These are phyloP conservation scores for Candida sithepensis DNA, from an alignment of 805 yeast species.

Conservation along the genomic window DNA sequence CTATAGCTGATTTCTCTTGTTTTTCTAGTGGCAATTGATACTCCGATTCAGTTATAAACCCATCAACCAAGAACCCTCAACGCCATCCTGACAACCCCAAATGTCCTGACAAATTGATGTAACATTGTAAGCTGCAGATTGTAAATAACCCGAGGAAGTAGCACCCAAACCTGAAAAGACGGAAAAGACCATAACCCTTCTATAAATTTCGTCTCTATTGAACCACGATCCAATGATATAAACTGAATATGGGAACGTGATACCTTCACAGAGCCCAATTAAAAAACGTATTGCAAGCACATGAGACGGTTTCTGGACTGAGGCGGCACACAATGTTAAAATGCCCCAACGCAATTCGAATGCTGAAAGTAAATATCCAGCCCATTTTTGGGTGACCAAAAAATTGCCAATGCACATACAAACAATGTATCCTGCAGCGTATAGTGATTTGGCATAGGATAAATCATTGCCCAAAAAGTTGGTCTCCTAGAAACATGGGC, in stretches of 20 bases:
- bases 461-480: constrained; percentile 49
- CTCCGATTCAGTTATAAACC: constrained; percentile 34
- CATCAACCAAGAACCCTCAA: constrained; percentile 66
- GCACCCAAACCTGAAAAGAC: constrained; percentile 37
- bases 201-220: constrained; percentile 38
- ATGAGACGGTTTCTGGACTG: constrained; percentile 29
- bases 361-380: constrained; percentile 19
- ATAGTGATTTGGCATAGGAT: constrained; percentile 33
- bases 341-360: constrained; percentile 30
- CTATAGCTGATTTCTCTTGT: constrained; percentile 34
- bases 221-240: constrained; percentile 41
- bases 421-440: constrained; percentile 31
- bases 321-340: constrained; percentile 26
- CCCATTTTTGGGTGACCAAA: constrained; percentile 23
- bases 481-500: constrained; percentile 65
- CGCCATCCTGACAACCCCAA: constrained; percentile 61
- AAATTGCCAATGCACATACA: constrained; percentile 24
- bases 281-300: constrained; percentile 40
- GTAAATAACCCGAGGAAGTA: constrained; percentile 42
- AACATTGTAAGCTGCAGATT: constrained; percentile 39
- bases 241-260: constrained; percentile 39
- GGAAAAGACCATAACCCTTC: constrained; percentile 39
- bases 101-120: constrained; percentile 38
- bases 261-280: constrained; percentile 42
- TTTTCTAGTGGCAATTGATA: constrained; percentile 39